phyloP scores from a whole-genome alignment of 2,329 filamentous ascomycete species.

The Trichoderma asperellum region DNA sequence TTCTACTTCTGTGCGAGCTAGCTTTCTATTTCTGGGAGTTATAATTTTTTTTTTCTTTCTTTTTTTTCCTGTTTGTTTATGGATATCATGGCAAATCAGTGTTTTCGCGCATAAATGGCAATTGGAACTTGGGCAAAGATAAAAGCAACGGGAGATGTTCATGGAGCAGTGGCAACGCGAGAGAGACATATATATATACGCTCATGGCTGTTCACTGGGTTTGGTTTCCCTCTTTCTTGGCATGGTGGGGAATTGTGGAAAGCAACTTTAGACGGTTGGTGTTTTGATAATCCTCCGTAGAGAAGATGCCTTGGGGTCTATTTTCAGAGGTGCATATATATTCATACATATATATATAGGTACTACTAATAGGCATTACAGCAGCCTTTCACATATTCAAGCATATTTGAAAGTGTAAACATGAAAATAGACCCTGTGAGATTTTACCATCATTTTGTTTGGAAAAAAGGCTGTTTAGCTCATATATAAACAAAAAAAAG shows the following conservation, averaged over 20 bases:
- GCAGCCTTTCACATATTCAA: neutral
- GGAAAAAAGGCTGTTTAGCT: neutral
- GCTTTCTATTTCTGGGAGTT: neutral
- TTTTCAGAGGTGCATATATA: neutral
- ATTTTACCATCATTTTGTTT: neutral
- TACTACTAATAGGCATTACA: neutral
- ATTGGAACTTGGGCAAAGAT: neutral
- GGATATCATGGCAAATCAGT: constrained; percentile 14
- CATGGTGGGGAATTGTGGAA: constrained; percentile 8
- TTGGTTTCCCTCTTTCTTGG: neutral
- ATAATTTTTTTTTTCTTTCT: neutral
- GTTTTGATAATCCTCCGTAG: neutral
- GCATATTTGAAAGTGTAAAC: neutral
- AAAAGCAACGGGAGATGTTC: neutral
- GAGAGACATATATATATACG: neutral
- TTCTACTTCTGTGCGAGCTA: neutral
- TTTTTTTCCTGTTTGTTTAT: neutral
- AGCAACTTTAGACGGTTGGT: constrained; percentile 13
- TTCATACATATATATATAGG: neutral
- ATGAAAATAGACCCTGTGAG: neutral
- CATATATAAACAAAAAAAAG: neutral
- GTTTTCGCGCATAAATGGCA: neutral
- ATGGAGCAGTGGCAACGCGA: neutral
- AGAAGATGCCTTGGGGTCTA: constrained; percentile 5
- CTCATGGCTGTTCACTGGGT: neutral